A percentile compares a stretch with the other conserved stretches of the same genome.
Evolutionary conservation across 176 grass and related monocot species (phyloP).

Genomic region (Avena sativa): DNA sequence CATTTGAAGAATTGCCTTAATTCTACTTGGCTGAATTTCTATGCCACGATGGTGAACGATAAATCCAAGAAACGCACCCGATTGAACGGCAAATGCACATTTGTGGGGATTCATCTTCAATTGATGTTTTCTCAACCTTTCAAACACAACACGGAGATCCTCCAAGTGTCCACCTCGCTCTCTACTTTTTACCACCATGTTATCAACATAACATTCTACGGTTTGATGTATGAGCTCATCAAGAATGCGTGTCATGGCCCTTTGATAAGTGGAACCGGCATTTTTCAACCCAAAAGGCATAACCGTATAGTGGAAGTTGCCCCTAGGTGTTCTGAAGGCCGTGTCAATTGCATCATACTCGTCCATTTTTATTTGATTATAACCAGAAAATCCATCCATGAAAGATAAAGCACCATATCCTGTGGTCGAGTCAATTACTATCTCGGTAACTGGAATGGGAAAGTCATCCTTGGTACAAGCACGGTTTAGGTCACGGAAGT

Average conservation of each 20-base stretch:
- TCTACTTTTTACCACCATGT: too few species aligned
- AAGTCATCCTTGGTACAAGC: neutral
- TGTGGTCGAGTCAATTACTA: neutral
- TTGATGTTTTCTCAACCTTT: too few species aligned
- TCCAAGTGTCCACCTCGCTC: too few species aligned
- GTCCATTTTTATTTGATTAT: neutral
- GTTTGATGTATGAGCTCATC: too few species aligned
- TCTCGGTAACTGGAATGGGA: neutral
- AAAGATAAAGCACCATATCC: neutral
- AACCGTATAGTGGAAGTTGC: neutral
- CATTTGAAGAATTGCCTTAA: neutral
- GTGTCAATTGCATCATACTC: neutral
- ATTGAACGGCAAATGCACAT: neutral
- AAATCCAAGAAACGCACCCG: neutral
- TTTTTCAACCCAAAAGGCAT: neutral
- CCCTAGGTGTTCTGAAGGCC: neutral
- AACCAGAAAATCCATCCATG: neutral
- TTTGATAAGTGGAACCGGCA: neutral
- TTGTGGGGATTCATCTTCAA: too few species aligned
- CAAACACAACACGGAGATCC: too few species aligned
- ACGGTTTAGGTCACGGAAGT: neutral
- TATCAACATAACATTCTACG: too few species aligned
- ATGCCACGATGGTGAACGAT: neutral
- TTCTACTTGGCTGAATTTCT: neutral
- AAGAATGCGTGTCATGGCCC: neutral